Evolutionary conservation across 768 basidiomycete genomes (phyloP).

Genomic region (Phanerodontia chrysosporium): DNA sequence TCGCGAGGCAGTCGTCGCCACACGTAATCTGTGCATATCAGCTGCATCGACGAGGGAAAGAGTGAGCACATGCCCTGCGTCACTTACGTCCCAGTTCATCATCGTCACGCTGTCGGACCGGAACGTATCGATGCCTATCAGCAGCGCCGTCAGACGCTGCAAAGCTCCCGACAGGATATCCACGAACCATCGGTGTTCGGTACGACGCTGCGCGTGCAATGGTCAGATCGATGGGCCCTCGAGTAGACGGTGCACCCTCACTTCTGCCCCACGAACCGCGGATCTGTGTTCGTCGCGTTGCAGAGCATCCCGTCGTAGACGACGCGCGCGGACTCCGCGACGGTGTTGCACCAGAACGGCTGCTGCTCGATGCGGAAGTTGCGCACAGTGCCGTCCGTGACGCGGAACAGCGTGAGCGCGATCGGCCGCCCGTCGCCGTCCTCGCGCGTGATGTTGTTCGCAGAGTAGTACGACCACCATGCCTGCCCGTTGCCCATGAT

Average conservation of each 20-base stretch:
- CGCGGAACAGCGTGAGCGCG: slow-evolving; percentile 46
- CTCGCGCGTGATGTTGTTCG: slow-evolving; percentile 35
- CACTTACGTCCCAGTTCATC: slow-evolving; percentile 47
- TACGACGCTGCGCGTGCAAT: slow-evolving; percentile 37
- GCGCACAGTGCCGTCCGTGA: slow-evolving; percentile 36
- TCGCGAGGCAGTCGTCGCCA: slow-evolving; percentile 61
- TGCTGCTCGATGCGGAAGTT: slow-evolving; percentile 50
- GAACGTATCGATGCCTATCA: slow-evolving; percentile 50
- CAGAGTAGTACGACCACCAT: slow-evolving; percentile 51
- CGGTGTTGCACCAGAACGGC: slow-evolving; percentile 59
- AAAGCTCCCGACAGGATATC: background rate
- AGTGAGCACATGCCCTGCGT: background rate
- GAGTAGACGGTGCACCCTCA: slow-evolving; percentile 17
- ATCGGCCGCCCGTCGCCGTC: slow-evolving; percentile 61
- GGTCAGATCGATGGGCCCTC: background rate
- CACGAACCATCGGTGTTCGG: slow-evolving; percentile 54
- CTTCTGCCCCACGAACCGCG: slow-evolving; percentile 47
- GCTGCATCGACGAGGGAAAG: background rate
- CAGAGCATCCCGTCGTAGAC: slow-evolving; percentile 54
- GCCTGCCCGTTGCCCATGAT: slow-evolving; percentile 59
- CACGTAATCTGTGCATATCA: slow-evolving; percentile 37
- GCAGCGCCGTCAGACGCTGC: background rate
- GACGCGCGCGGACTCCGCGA: slow-evolving; percentile 46
- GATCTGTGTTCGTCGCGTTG: slow-evolving; percentile 54
- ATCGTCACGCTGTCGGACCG: slow-evolving; percentile 44